Percentiles rank a stretch among this genome's conserved stretches.
These are phyloP conservation scores for Plectosphaerella cucumerina DNA, from an alignment of 2,329 filamentous ascomycete species.

Conservation along the genomic window DNA sequence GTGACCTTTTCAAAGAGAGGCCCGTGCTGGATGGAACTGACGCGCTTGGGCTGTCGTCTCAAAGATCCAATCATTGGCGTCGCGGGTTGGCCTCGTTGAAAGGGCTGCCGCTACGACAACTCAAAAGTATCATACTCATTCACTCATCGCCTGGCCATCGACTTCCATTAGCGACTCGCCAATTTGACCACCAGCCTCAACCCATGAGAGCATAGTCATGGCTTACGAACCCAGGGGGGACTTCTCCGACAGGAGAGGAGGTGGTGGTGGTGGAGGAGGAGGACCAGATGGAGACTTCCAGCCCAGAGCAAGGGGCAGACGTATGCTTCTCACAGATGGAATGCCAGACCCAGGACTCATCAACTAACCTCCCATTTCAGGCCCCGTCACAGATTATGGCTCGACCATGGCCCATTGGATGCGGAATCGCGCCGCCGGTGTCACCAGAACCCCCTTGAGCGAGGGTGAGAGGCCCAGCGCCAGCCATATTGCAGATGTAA, in stretches of 20 bases:
- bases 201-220: slow-evolving; percentile 29
- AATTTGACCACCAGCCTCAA: too few species aligned
- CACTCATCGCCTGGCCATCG: neutral
- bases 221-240: slow-evolving; percentile 52
- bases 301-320: slow-evolving; percentile 45
- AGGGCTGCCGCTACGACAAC: neutral
- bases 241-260: slow-evolving; percentile 32
- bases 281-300: slow-evolving; percentile 35
- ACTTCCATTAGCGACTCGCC: too few species aligned
- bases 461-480: slow-evolving; percentile 81
- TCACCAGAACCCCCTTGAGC: slow-evolving; percentile 53
- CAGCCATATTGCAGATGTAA: slow-evolving; percentile 86
- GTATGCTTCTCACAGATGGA: slow-evolving; percentile 23
- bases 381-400: slow-evolving; percentile 89
- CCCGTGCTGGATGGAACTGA: neutral
- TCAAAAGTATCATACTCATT: neutral
- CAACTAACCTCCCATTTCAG: slow-evolving; percentile 35
- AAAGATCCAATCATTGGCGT: neutral
- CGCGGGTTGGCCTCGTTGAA: too few species aligned
- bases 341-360: neutral
- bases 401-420: slow-evolving; percentile 90
- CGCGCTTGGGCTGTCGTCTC: neutral
- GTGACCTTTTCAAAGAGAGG: neutral
- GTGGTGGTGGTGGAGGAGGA: slow-evolving; percentile 18
- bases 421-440: slow-evolving; percentile 58